Evolutionary conservation across 202 grass and related monocot species (phyloP).

Genomic region (Schoenoplectus triqueter): DNA sequence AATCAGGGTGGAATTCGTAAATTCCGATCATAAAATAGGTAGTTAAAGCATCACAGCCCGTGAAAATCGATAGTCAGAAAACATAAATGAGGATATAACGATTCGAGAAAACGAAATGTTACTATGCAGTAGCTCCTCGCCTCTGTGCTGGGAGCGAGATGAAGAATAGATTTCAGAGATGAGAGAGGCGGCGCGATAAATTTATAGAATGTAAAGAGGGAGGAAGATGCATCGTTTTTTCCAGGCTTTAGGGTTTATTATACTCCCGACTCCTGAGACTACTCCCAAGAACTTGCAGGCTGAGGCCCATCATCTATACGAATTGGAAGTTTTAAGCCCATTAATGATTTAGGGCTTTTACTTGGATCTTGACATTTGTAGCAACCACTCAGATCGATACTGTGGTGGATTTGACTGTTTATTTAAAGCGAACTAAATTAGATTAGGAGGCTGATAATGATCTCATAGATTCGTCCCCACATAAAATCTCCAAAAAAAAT

Average conservation of each 20-base stretch:
- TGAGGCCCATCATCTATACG: no score
- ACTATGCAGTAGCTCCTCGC: not conserved
- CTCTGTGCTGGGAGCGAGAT: not conserved
- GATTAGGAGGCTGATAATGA: no score
- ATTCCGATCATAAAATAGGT: constrained; percentile 78
- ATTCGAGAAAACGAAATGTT: not conserved
- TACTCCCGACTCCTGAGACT: not conserved
- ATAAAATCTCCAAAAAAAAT: no score
- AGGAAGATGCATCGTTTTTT: no score
- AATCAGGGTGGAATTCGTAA: constrained; percentile 47
- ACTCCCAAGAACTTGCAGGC: no score
- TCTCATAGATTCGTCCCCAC: no score
- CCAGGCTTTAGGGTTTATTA: not conserved
- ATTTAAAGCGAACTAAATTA: no score
- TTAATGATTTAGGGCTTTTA: no score
- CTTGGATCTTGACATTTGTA: no score
- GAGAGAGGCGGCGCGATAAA: not conserved
- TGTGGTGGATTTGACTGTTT: no score
- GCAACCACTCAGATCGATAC: no score
- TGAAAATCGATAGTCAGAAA: not conserved
- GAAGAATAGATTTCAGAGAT: not conserved
- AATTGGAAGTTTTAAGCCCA: no score
- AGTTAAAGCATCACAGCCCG: constrained; percentile 71
- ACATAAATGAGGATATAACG: not conserved
- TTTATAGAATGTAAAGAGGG: constrained; percentile 41